Conservation (phyloP, 805 yeast genomes). For the Danielia reshetovae region DNA sequence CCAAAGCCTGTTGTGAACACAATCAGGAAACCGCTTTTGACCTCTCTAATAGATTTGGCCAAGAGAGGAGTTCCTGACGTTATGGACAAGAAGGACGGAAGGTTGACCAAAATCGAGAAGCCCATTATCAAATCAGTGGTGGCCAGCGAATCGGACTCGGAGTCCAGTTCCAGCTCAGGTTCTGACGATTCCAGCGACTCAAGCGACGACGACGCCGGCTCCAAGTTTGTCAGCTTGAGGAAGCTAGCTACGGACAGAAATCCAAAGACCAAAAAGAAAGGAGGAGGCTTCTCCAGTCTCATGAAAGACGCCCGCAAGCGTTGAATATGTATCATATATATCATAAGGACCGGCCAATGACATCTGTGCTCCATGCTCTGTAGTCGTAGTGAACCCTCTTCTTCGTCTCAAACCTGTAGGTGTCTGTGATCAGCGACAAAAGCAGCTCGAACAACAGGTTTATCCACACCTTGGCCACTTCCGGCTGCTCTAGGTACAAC, state of each 20-base stretch:
- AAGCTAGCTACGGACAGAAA: slow-evolving; percentile 15
- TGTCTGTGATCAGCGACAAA: slow-evolving; percentile 24
- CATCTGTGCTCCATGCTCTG: slow-evolving; percentile 29
- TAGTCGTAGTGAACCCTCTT: slow-evolving; percentile 17
- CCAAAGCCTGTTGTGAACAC: not conserved
- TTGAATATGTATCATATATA: not conserved
- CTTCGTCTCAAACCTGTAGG: slow-evolving; percentile 11
- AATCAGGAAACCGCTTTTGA: slow-evolving; percentile 6
- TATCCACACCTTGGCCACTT: slow-evolving; percentile 32
- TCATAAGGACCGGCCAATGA: slow-evolving; percentile 27
- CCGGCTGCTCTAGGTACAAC: slow-evolving; percentile 34
- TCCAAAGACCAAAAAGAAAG: slow-evolving; percentile 17
- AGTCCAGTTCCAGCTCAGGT: slow-evolving; percentile 3
- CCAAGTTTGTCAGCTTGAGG: slow-evolving; percentile 25
- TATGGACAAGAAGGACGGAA: slow-evolving; percentile 4
- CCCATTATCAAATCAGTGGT: slow-evolving; percentile 3
- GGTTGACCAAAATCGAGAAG: not conserved
- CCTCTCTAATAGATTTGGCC: slow-evolving; percentile 12
- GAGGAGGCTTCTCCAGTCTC: slow-evolving; percentile 26
- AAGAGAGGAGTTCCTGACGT: slow-evolving; percentile 16
- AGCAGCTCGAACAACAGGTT: slow-evolving; percentile 27
- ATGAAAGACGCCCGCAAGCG: slow-evolving; percentile 27
- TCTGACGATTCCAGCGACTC: slow-evolving; percentile 7
- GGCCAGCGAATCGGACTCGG: slow-evolving; percentile 9
- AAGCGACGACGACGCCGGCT: slow-evolving; percentile 10